These are phyloP conservation scores for Pseudognaphalium luteoalbum DNA, from an alignment of 129 eudicot genomes.

Conservation along the genomic window DNA sequence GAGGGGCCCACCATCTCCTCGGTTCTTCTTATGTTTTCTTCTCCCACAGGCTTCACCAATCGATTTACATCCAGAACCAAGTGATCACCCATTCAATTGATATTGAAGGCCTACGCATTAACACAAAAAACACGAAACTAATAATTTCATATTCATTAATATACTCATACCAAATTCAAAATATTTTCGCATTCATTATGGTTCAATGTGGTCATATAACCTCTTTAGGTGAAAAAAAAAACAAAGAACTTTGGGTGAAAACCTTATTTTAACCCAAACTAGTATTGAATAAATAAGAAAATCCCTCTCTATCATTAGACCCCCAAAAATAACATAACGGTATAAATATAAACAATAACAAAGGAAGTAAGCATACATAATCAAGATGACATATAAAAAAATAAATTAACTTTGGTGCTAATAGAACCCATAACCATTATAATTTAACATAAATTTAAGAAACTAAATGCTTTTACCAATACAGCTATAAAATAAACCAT, in stretches of 20 bases:
- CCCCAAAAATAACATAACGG: not conserved
- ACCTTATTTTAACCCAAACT: not conserved
- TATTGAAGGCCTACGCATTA: conserved; percentile 2
- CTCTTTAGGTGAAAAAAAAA: not conserved
- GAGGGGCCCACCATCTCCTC: conserved; percentile 53
- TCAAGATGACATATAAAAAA: no score
- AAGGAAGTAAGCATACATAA: not conserved
- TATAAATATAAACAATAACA: no score
- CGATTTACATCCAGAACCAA: conserved; percentile 51
- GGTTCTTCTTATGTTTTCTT: conserved; percentile 22
- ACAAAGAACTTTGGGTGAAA: not conserved
- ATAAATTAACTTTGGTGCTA: not conserved
- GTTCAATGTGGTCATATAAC: not conserved
- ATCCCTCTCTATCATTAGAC: not conserved
- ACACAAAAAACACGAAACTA: not conserved
- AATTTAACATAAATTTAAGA: not conserved
- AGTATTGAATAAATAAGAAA: no score
- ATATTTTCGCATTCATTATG: not conserved
- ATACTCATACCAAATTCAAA: not conserved
- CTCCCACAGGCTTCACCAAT: conserved; percentile 46
- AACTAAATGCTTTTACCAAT: not conserved
- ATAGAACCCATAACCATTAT: not conserved
- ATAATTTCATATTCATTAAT: not conserved
- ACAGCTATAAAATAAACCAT: not conserved
- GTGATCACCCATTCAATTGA: conserved; percentile 49